Conservation (phyloP, 2,329 filamentous ascomycete species). For the Cordyceps pruinosa region DNA sequence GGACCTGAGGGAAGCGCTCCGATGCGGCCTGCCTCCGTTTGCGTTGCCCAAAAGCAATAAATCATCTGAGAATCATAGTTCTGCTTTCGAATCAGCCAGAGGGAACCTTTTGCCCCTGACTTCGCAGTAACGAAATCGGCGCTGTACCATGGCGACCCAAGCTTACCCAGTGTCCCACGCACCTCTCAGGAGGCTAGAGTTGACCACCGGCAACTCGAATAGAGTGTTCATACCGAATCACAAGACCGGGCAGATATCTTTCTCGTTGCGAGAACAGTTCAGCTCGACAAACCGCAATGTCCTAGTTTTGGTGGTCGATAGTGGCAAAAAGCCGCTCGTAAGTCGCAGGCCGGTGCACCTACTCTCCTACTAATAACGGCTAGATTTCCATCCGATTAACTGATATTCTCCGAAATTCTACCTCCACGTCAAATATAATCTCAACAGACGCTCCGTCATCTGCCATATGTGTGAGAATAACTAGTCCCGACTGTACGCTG, state of each 20-base stretch:
- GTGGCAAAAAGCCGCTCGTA: slow-evolving; percentile 3
- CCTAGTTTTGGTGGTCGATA: neutral
- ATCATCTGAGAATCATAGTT: neutral
- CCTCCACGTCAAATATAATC: neutral
- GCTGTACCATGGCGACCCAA: neutral
- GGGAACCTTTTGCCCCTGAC: neutral
- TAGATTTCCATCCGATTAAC: slow-evolving; percentile 9
- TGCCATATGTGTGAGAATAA: slow-evolving; percentile 21
- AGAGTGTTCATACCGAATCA: slow-evolving; percentile 1
- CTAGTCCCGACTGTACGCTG: slow-evolving; percentile 21
- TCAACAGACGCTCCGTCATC: slow-evolving; percentile 14
- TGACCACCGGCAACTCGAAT: neutral
- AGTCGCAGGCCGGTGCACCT: neutral
- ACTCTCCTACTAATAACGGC: neutral
- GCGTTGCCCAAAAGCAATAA: neutral
- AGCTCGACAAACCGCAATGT: neutral
- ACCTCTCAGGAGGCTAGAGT: neutral
- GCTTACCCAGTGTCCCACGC: neutral
- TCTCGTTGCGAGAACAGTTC: neutral
- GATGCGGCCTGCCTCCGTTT: neutral
- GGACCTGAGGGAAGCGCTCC: neutral
- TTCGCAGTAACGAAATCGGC: neutral
- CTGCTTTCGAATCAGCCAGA: neutral
- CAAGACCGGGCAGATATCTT: neutral
- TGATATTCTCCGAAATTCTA: slow-evolving; percentile 3